These are phyloP conservation scores for Solanum stenotomum DNA, from an alignment of 257 asterid genomes.

Conservation along the genomic window DNA sequence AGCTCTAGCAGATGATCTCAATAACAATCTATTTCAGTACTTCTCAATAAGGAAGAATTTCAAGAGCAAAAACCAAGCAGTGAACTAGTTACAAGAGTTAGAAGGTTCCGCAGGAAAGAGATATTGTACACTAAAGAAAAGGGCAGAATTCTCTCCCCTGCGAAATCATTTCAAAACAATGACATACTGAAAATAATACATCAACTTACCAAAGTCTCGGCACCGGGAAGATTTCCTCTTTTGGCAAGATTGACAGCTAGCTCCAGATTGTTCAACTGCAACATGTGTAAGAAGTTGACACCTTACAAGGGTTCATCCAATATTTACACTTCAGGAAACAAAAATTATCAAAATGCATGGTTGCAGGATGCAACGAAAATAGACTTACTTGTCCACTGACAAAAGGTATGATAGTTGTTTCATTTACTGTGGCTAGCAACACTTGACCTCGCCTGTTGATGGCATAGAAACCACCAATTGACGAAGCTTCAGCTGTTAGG, in stretches of 20 bases:
- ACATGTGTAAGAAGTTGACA: not conserved
- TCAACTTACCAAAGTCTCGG: constrained; percentile 83
- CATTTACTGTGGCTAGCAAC: constrained; percentile 91
- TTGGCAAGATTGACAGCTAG: constrained; percentile 98
- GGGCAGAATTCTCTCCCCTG: not conserved
- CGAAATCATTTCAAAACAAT: not conserved
- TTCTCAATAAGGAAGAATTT: not conserved
- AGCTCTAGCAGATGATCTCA: not conserved
- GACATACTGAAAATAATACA: not conserved
- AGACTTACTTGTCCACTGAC: constrained; percentile 88
- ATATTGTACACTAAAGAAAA: not conserved
- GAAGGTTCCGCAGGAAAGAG: not conserved
- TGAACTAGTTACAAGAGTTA: not conserved
- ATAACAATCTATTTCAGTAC: not conserved
- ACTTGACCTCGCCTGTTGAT: constrained; percentile 97
- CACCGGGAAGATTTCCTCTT: constrained; percentile 99
- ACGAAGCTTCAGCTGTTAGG: constrained; percentile 88
- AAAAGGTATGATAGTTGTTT: constrained; percentile 80
- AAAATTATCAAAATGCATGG: not conserved
- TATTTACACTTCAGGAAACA: not conserved
- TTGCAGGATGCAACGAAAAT: not conserved
- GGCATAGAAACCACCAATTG: constrained; percentile 94
- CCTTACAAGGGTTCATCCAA: not conserved
- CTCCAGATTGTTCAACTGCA: constrained; percentile 93
- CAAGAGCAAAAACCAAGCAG: not conserved